Conservation (phyloP, 306 rosid genomes). For the Fragaria nilgerrensis region DNA sequence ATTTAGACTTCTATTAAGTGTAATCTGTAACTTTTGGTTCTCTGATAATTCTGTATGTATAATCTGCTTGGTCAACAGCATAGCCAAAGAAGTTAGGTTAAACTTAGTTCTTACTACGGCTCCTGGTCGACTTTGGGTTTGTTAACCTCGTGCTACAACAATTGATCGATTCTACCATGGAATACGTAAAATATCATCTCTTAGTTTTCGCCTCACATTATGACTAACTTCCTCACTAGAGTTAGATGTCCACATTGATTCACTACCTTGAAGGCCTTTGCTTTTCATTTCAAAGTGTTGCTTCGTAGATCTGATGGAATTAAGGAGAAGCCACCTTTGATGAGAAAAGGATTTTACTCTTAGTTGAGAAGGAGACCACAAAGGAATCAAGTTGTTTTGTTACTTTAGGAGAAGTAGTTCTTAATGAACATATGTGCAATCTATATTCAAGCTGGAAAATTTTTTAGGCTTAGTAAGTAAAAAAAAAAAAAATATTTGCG, state of each 20-base stretch:
- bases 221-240: constrained; percentile 1
- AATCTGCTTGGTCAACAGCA: background rate
- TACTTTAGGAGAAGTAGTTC: background rate
- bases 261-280: background rate
- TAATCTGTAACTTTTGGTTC: background rate
- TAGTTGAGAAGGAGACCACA: background rate
- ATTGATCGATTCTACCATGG: background rate
- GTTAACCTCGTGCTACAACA: background rate
- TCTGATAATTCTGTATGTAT: background rate
- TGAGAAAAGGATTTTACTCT: background rate
- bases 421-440: background rate
- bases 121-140: constrained; percentile 5
- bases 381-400: background rate
- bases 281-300: background rate
- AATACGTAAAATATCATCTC: background rate
- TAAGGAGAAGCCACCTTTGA: background rate
- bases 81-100: background rate
- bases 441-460: background rate
- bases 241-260: background rate
- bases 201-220: background rate
- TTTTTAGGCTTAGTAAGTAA: background rate
- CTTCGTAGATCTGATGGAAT: background rate
- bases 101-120: background rate
- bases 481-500: background rate
- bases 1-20: background rate